phyloP scores from a whole-genome alignment of 2,329 filamentous ascomycete genomes.

The Plenodomus biglobosus region DNA sequence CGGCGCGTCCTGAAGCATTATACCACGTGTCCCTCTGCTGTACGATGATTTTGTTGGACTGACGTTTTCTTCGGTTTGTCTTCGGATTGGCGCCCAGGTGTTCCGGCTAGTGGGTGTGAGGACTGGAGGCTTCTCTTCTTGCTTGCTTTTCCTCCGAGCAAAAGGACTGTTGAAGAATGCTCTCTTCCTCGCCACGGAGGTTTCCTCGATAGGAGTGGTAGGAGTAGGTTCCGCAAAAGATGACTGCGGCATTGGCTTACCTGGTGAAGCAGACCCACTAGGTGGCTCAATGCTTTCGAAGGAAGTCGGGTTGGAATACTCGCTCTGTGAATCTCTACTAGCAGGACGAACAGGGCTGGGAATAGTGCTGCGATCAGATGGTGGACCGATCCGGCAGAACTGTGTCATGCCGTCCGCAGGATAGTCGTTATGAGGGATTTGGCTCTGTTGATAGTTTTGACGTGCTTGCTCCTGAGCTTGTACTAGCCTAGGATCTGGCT shows the following conservation, averaged over 20 bases:
- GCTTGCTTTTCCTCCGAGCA: constrained; percentile 79
- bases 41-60: constrained; percentile 48
- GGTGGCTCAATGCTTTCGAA: constrained; percentile 81
- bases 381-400: constrained; percentile 78
- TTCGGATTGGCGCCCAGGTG: constrained; percentile 54
- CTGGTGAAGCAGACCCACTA: constrained; percentile 72
- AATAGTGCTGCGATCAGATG: constrained; percentile 68
- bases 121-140: constrained; percentile 65
- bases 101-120: constrained; percentile 50
- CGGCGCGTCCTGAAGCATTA: constrained; percentile 33
- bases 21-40: constrained; percentile 30
- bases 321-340: constrained; percentile 86
- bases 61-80: constrained; percentile 45
- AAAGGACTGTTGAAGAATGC: constrained; percentile 96
- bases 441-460: constrained; percentile 49
- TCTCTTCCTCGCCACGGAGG: constrained; percentile 68
- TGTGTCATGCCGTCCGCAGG: constrained; percentile 97
- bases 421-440: constrained; percentile 90
- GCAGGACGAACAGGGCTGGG: constrained; percentile 72
- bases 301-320: constrained; percentile 85
- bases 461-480: constrained; percentile 43
- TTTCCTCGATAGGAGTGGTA: constrained; percentile 31
- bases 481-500: constrained; percentile 40
- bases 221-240: constrained; percentile 27
- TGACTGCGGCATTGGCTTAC: constrained; percentile 55